Evolutionary conservation across 176 grass and related monocot genomes (phyloP).

Genomic region (Elaeis guineensis): DNA sequence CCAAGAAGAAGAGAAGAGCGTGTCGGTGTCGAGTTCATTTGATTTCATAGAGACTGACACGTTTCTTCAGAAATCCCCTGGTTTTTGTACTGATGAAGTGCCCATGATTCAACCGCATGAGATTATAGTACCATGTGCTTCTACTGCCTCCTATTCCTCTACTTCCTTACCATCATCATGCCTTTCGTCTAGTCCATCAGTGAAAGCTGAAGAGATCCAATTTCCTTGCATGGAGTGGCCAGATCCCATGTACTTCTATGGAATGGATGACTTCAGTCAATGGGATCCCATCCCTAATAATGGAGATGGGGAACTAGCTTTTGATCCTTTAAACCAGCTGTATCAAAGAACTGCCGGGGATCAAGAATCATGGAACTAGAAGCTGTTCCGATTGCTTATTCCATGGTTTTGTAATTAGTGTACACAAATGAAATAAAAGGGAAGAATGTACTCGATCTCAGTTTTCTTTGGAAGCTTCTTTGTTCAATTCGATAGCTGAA

Average conservation of each 20-base stretch:
- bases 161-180: slow-evolving; percentile 15
- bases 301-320: slow-evolving; percentile 26
- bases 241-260: slow-evolving; percentile 52
- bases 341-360: too few relatives aligned
- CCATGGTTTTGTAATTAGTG: too few relatives aligned
- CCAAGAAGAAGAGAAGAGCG: not conserved
- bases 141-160: slow-evolving; percentile 4
- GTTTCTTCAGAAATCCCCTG: not conserved
- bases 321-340: slow-evolving; percentile 22
- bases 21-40: not conserved
- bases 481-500: too few relatives aligned
- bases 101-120: slow-evolving; percentile 39
- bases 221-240: slow-evolving; percentile 66
- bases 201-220: slow-evolving; percentile 34
- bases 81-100: slow-evolving; percentile 52
- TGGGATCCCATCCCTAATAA: not conserved
- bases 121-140: slow-evolving; percentile 24
- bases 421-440: too few relatives aligned
- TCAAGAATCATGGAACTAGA: too few relatives aligned
- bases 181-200: slow-evolving; percentile 19
- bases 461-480: too few relatives aligned
- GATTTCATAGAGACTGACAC: too few relatives aligned
- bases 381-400: too few relatives aligned
- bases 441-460: too few relatives aligned
- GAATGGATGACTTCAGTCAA: slow-evolving; percentile 46